Evolutionary conservation across 257 asterid genomes (phyloP), one percentile per base, ranked within the genome.

Genomic region (Nicotiana obtusifolia): DNA sequence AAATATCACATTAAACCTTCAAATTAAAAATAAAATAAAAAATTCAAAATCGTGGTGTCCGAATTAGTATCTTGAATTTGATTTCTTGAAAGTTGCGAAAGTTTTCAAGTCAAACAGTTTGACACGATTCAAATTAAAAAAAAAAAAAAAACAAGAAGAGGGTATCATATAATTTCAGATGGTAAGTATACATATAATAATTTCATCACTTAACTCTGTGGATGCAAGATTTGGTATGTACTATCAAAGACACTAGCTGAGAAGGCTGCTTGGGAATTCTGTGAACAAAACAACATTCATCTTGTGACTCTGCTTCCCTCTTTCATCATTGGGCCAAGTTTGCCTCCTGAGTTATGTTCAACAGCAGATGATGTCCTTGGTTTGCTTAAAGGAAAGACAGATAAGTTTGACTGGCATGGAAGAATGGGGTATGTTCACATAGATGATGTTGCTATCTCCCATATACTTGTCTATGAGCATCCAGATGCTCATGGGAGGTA

Each of bases 351-450:
- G 8, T 80, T 95, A 47, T 88, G 93, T 84, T 82, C 96, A 1
- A 95, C 98, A 28, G 92, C 97, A 8, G 80, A 93, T 10, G 97
- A 95, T 80, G 93, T 95, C 69, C 94, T 94, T 15, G 97, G 95
- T 81, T 82, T 95, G 90, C 95, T 95, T 77, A 91, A 71, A 84
- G 98, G 98, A 24, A 95, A 88, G 85, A 91, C 87, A 0, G 87
- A 88, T 19, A 95, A 86, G 82, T 95, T 95, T 44, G 84, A 90
- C 10, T 86, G 89, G 88, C 94, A 94, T 65, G 99, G 99, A 83
- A 88, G 98, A 84, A 95, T 95, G 98, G 97, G 97, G 69, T 95
- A 92, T 75, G 98, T 94, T 33, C 97, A 95, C 82, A 93, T 95
- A 1, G 99, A 95, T 11, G 99, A 95, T 30, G 99, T 95, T 20